Evolutionary conservation across 2,329 filamentous ascomycete species (phyloP).

Genomic region (Anisogramma anomala): DNA sequence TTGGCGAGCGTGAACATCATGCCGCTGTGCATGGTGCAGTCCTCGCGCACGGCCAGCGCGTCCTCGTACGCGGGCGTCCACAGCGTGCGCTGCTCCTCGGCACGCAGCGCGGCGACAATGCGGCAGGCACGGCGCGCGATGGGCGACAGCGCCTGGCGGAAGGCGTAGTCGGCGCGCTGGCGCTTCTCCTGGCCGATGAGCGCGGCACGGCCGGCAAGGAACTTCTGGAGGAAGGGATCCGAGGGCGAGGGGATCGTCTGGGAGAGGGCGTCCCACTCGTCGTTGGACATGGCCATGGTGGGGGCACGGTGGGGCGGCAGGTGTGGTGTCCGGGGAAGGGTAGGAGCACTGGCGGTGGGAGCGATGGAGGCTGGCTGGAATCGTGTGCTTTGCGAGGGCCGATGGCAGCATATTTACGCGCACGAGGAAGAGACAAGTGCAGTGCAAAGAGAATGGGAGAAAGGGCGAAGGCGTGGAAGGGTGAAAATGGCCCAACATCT

Average conservation of each 20-base stretch:
- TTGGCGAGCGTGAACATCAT: slow-evolving; percentile 91
- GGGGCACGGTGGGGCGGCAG: neutral
- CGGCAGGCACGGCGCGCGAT: slow-evolving; percentile 65
- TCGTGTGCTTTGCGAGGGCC: too few species aligned
- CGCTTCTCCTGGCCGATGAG: slow-evolving; percentile 73
- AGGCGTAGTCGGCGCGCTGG: slow-evolving; percentile 63
- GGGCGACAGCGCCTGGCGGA: slow-evolving; percentile 64
- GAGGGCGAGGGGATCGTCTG: slow-evolving; percentile 43
- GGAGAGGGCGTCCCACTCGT: slow-evolving; percentile 48
- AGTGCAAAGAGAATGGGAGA: too few species aligned
- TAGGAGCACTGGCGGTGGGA: too few species aligned
- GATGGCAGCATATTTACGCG: too few species aligned
- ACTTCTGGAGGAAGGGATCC: slow-evolving; percentile 74
- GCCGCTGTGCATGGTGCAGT: slow-evolving; percentile 63
- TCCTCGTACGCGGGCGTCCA: slow-evolving; percentile 70
- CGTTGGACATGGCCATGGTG: slow-evolving; percentile 34
- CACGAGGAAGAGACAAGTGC: too few species aligned
- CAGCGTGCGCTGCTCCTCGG: slow-evolving; percentile 60
- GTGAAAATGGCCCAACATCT: too few species aligned
- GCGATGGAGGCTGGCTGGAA: too few species aligned
- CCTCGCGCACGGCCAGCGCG: slow-evolving; percentile 47
- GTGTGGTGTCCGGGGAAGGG: too few species aligned
- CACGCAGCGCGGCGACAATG: slow-evolving; percentile 70
- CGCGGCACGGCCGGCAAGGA: slow-evolving; percentile 61
- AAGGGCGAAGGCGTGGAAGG: too few species aligned